phyloP scores from a whole-genome alignment of 202 grass and related monocot species.

The Schoenoplectus triqueter region DNA sequence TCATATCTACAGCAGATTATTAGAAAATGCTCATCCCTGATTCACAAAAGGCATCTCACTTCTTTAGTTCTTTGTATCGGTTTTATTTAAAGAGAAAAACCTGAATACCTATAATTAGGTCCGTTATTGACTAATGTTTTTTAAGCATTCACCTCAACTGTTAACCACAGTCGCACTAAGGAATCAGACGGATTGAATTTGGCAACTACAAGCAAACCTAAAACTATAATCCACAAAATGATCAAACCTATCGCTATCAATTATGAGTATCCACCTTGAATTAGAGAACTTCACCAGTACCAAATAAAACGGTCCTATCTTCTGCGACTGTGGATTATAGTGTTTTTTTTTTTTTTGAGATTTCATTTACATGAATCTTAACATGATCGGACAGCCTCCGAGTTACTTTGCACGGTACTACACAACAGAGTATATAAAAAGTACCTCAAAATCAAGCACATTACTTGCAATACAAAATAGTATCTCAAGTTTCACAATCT shows the following conservation, averaged over 20 bases:
- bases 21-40: background rate
- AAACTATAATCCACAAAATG: background rate
- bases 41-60: background rate
- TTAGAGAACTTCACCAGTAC: background rate
- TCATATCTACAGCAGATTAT: too few species aligned
- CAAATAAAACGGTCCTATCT: background rate
- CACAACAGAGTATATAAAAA: background rate
- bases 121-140: background rate
- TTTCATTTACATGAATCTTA: background rate
- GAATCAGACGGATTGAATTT: background rate
- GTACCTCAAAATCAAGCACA: background rate
- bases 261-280: background rate
- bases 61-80: background rate
- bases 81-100: background rate
- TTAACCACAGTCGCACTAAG: background rate
- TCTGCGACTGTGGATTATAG: background rate
- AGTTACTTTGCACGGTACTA: background rate
- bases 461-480: background rate
- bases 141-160: background rate
- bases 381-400: background rate
- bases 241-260: background rate
- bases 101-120: background rate
- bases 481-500: background rate
- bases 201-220: background rate
- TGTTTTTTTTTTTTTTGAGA: background rate